Conservation (phyloP, 805 yeast species). For the Teunomyces kruisii region DNA sequence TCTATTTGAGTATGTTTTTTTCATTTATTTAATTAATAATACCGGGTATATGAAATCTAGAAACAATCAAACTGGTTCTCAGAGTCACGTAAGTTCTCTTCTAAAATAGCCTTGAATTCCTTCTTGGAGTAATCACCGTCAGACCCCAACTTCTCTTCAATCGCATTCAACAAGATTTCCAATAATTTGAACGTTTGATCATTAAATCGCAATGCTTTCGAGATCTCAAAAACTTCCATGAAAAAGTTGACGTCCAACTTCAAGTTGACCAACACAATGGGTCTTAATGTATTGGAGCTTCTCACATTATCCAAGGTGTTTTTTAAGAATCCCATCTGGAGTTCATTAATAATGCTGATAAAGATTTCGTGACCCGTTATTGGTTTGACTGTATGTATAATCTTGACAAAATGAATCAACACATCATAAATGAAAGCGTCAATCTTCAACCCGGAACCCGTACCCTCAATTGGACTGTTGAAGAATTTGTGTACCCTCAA, state of each 20-base stretch:
- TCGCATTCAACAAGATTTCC: slow-evolving; percentile 10
- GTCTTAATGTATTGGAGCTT: slow-evolving; percentile 13
- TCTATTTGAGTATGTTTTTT: slow-evolving; percentile 1
- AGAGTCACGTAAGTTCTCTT: slow-evolving; percentile 26
- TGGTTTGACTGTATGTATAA: slow-evolving; percentile 40
- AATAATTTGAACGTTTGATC: slow-evolving; percentile 23
- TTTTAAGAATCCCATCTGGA: slow-evolving; percentile 37
- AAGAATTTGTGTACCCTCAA: slow-evolving; percentile 27
- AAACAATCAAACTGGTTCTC: slow-evolving; percentile 36
- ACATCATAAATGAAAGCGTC: slow-evolving; percentile 42
- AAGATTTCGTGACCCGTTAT: slow-evolving; percentile 38
- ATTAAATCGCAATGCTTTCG: slow-evolving; percentile 32
- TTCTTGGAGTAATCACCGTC: slow-evolving; percentile 20
- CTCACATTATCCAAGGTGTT: slow-evolving; percentile 33
- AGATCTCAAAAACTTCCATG: slow-evolving; percentile 38
- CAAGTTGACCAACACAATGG: slow-evolving; percentile 24
- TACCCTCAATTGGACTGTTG: slow-evolving; percentile 9
- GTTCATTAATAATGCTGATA: slow-evolving; percentile 34
- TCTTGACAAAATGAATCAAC: slow-evolving; percentile 40
- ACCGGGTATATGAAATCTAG: slow-evolving; percentile 5
- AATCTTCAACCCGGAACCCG: slow-evolving; percentile 18
- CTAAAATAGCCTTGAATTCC: slow-evolving; percentile 30
- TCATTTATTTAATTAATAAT: background rate
- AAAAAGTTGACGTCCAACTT: slow-evolving; percentile 39
- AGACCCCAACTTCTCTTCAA: slow-evolving; percentile 11